Conservation (phyloP, 179 eudicot species). For the Patellifolia procumbens region DNA sequence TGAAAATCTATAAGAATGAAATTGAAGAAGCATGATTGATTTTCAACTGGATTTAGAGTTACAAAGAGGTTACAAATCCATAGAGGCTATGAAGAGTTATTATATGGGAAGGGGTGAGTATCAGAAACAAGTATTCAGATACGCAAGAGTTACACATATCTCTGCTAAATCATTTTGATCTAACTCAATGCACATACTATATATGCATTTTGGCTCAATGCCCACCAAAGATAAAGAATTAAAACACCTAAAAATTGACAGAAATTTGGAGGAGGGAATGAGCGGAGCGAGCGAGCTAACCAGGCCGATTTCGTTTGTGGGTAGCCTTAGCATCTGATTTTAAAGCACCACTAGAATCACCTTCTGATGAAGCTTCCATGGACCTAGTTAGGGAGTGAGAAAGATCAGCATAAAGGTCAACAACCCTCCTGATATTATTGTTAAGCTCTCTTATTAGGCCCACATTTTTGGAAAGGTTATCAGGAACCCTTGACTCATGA, state of each 20-base stretch:
- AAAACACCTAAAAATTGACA: conserved; percentile 13
- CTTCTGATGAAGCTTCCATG: conserved; percentile 75
- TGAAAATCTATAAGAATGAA: too few relatives aligned
- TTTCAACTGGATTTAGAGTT: conserved; percentile 10
- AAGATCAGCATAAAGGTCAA: conserved; percentile 82
- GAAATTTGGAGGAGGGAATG: too few relatives aligned
- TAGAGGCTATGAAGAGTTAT: conserved; percentile 15
- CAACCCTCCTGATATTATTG: conserved; percentile 84
- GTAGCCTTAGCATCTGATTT: conserved; percentile 58
- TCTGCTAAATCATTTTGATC: not conserved
- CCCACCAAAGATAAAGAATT: conserved; percentile 26
- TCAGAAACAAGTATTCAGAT: not conserved
- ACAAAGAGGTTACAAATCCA: conserved; percentile 29
- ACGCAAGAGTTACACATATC: conserved; percentile 6
- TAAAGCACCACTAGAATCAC: conserved; percentile 65
- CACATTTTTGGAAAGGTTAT: conserved; percentile 75
- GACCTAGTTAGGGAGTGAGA: conserved; percentile 66
- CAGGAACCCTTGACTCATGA: conserved; percentile 86
- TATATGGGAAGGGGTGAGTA: not conserved
- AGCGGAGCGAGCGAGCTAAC: conserved; percentile 41
- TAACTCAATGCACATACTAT: conserved; percentile 19
- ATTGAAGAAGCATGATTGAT: not conserved
- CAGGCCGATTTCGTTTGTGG: conserved; percentile 72
- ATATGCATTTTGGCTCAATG: conserved; percentile 25
- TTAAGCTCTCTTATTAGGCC: conserved; percentile 88